phyloP scores from a whole-genome alignment of 139 green algal species.

The Eudorina sp. region DNA sequence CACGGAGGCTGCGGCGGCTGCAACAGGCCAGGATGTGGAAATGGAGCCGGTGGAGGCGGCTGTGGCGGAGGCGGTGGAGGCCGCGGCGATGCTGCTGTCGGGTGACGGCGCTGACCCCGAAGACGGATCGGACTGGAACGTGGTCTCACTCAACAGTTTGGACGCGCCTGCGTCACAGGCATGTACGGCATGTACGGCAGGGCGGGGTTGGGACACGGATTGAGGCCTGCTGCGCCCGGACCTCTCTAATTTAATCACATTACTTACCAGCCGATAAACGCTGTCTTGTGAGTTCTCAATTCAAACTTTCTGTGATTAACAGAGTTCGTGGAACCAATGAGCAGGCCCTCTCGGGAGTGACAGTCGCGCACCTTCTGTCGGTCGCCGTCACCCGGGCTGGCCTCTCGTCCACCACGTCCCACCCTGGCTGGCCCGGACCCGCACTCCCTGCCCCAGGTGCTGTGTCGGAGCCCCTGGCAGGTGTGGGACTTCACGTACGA shows the following conservation, averaged over 20 bases:
- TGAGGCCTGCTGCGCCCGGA: too few species aligned
- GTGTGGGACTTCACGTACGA: conserved; percentile 45
- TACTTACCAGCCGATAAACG: too few species aligned
- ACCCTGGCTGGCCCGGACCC: too few species aligned
- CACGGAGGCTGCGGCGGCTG: neutral
- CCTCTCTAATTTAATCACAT: too few species aligned
- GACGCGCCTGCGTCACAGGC: conserved; percentile 36
- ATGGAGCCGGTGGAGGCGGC: neutral
- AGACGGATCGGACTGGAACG: neutral
- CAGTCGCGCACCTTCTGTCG: too few species aligned
- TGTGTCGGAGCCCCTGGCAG: conserved; percentile 38
- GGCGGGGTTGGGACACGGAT: neutral
- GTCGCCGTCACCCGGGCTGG: too few species aligned
- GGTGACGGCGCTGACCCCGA: too few species aligned
- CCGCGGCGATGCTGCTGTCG: neutral
- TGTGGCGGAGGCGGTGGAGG: neutral
- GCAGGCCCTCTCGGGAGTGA: too few species aligned
- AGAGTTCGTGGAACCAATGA: too few species aligned
- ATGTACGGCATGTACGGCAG: neutral
- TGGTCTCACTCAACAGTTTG: conserved; percentile 25
- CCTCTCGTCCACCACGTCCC: too few species aligned
- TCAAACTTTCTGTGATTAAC: too few species aligned
- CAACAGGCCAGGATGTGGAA: neutral
- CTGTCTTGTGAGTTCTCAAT: too few species aligned
- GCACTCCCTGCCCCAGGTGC: conserved; percentile 12